Percentiles rank a stretch among this genome's conserved stretches.
phyloP scores from a whole-genome alignment of 2,329 filamentous ascomycete genomes.

The Neopestalotiopsis sp. region DNA sequence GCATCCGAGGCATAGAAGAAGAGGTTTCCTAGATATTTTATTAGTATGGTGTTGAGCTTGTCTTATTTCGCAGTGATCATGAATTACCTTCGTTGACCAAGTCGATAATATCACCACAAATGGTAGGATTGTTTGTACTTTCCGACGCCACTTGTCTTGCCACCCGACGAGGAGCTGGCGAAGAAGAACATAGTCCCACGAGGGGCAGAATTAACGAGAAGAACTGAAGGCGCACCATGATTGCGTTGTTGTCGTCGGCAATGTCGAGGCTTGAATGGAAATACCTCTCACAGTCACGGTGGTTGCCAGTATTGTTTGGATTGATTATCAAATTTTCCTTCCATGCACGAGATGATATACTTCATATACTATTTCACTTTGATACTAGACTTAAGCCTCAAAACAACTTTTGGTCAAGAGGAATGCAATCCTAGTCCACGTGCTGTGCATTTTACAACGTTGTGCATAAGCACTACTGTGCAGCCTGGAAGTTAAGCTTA shows the following conservation, averaged over 20 bases:
- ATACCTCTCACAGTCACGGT: neutral
- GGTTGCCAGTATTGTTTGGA: neutral
- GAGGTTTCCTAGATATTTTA: neutral
- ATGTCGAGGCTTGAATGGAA: neutral
- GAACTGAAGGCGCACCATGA: neutral
- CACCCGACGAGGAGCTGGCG: neutral
- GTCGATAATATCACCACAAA: neutral
- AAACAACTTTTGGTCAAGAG: neutral
- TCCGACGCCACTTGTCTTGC: neutral
- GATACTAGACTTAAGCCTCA: neutral
- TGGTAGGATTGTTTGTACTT: neutral
- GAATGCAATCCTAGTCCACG: neutral
- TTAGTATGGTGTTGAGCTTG: neutral
- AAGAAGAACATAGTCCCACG: neutral
- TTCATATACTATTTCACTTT: neutral
- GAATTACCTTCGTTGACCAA: conserved; percentile 2
- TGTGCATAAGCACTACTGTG: neutral
- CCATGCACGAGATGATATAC: neutral
- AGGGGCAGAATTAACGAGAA: neutral
- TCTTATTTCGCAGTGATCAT: neutral
- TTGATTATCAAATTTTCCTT: neutral
- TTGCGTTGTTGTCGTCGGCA: neutral
- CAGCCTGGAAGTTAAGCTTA: neutral
- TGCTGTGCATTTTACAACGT: neutral
- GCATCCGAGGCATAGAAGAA: conserved; percentile 32